Conservation (phyloP, 805 yeast species). For the Lipomyces spencermartinsiae region DNA sequence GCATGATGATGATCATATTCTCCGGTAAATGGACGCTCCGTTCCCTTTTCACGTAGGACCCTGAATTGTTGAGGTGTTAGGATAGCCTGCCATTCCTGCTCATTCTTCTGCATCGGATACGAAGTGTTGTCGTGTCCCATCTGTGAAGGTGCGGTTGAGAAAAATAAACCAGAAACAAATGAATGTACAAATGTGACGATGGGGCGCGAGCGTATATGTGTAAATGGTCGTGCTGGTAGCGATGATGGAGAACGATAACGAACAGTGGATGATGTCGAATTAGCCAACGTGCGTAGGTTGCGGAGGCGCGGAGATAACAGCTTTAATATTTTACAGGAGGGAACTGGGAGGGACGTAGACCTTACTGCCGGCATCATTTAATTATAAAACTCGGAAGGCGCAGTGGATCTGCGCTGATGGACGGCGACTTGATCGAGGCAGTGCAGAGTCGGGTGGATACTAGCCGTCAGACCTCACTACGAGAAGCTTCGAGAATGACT, state of each 20-base stretch:
- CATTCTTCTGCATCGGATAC: conserved; percentile 28
- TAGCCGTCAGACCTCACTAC: too few species aligned
- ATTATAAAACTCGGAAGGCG: neutral
- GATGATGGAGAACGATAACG: neutral
- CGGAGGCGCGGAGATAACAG: neutral
- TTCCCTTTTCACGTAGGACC: conserved; percentile 75
- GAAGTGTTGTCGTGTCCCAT: conserved; percentile 14
- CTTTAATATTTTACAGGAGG: neutral
- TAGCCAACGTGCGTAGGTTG: neutral
- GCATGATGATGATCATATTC: conserved; percentile 56
- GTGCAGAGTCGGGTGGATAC: too few species aligned
- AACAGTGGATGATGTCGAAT: neutral
- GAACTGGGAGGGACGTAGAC: neutral
- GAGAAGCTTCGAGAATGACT: too few species aligned
- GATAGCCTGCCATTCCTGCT: conserved; percentile 79
- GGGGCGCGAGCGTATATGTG: neutral
- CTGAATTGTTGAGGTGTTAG: conserved; percentile 78
- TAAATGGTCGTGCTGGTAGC: neutral
- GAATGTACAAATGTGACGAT: neutral
- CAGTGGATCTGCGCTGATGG: neutral
- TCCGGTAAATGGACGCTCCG: conserved; percentile 72
- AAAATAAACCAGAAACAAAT: conserved; percentile 3
- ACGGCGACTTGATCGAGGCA: too few species aligned
- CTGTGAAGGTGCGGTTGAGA: neutral
- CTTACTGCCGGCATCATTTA: neutral